Conservation (phyloP, 345 rosid species). For the Anastatica hierochuntica region DNA sequence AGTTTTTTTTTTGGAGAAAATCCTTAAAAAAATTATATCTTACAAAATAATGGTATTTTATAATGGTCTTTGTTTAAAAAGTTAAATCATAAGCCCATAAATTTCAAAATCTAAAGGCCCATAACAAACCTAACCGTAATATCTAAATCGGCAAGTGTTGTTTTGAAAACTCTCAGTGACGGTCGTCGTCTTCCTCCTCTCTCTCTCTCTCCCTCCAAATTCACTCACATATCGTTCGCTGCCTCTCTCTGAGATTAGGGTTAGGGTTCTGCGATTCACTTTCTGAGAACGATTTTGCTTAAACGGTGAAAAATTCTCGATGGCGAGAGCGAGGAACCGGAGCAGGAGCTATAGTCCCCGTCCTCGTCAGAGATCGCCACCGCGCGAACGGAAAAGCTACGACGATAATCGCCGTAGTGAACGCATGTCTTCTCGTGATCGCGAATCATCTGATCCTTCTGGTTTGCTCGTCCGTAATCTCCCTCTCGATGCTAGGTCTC, state of each 20-base stretch:
- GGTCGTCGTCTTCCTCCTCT: not conserved
- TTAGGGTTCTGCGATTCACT: slow-evolving; percentile 17
- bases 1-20: no score
- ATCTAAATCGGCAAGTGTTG: no score
- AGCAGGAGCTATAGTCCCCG: slow-evolving; percentile 87
- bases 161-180: no score
- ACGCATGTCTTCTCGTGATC: slow-evolving; percentile 51
- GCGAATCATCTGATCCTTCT: slow-evolving; percentile 76
- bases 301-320: slow-evolving; percentile 10
- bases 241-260: not conserved
- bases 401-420: slow-evolving; percentile 54
- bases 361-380: slow-evolving; percentile 49
- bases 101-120: no score
- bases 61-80: no score
- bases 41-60: no score
- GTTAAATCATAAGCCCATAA: no score
- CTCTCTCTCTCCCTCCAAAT: slow-evolving; percentile 17
- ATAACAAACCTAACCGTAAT: no score
- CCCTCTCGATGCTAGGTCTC: slow-evolving; percentile 79
- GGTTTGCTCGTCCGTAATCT: slow-evolving; percentile 92
- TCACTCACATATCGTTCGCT: not conserved
- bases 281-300: not conserved
- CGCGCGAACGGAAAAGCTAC: slow-evolving; percentile 46
- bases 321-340: slow-evolving; percentile 64
- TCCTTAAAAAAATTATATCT: no score